A percentile compares a stretch with the other conserved stretches of the same genome.
phyloP scores from a whole-genome alignment of 2,329 filamentous ascomycete genomes.

The Cladosporium halotolerans region DNA sequence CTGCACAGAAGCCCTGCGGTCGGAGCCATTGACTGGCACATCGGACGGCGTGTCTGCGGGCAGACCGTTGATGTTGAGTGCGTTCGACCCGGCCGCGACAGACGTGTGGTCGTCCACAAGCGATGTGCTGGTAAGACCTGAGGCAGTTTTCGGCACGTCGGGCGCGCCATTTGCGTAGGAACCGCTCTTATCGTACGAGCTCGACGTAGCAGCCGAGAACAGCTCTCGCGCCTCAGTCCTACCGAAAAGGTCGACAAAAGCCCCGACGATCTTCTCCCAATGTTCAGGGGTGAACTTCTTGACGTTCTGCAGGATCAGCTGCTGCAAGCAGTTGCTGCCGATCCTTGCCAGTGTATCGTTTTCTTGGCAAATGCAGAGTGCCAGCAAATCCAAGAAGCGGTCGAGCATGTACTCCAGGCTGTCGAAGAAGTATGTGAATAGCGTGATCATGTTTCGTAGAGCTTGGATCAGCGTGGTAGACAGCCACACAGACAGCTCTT shows the following conservation, averaged over 20 bases:
- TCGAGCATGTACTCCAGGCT: slow-evolving; percentile 96
- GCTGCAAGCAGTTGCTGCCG: slow-evolving; percentile 95
- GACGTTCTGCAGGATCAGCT: slow-evolving; percentile 93
- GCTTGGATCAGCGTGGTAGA: slow-evolving; percentile 99
- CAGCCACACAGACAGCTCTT: slow-evolving; percentile 96
- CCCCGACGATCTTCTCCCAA: slow-evolving; percentile 90
- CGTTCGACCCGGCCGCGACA: slow-evolving; percentile 27
- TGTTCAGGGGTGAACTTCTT: slow-evolving; percentile 80
- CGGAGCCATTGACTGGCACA: slow-evolving; percentile 19
- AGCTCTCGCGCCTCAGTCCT: slow-evolving; percentile 91
- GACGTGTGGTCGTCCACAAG: slow-evolving; percentile 15
- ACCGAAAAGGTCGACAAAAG: slow-evolving; percentile 93
- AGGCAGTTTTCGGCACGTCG: slow-evolving; percentile 17
- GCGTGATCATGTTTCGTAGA: slow-evolving; percentile 92
- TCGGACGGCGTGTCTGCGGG: slow-evolving; percentile 16
- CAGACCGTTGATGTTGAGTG: slow-evolving; percentile 38
- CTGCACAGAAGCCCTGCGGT: background rate
- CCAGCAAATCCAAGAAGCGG: slow-evolving; percentile 88
- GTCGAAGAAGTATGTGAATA: slow-evolving; percentile 98
- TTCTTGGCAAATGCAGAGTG: slow-evolving; percentile 95
- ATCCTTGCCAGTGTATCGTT: slow-evolving; percentile 98
- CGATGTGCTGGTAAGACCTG: slow-evolving; percentile 8
- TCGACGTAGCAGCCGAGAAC: slow-evolving; percentile 70
- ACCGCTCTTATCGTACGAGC: slow-evolving; percentile 29
- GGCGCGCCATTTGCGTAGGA: slow-evolving; percentile 22